These are phyloP conservation scores for Botryotinia convoluta DNA, from an alignment of 2,329 filamentous ascomycete genomes.

Conservation along the genomic window DNA sequence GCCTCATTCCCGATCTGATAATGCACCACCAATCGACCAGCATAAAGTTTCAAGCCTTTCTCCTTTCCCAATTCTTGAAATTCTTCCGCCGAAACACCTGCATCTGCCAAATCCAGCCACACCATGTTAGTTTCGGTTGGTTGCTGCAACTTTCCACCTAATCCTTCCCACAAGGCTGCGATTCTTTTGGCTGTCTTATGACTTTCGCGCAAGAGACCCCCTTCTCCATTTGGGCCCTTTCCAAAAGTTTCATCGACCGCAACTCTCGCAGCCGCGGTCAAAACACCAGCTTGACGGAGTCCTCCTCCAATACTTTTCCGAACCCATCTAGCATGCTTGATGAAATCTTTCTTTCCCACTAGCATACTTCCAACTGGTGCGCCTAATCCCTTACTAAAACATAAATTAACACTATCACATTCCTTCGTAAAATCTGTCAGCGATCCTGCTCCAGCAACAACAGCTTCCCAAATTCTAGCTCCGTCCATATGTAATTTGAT, in stretches of 20 bases:
- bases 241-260: slow-evolving; percentile 79
- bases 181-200: slow-evolving; percentile 64
- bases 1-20: slow-evolving; percentile 67
- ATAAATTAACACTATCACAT: slow-evolving; percentile 74
- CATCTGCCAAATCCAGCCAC: slow-evolving; percentile 62
- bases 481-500: slow-evolving; percentile 77
- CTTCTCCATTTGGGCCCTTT: slow-evolving; percentile 52
- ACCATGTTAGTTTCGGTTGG: slow-evolving; percentile 74
- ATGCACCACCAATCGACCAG: slow-evolving; percentile 64
- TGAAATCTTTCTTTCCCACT: slow-evolving; percentile 54
- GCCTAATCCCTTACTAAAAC: slow-evolving; percentile 79
- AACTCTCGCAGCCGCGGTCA: slow-evolving; percentile 72
- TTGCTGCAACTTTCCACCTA: slow-evolving; percentile 59
- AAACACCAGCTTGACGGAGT: slow-evolving; percentile 70
- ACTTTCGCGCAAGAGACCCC: slow-evolving; percentile 57
- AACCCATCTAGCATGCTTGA: slow-evolving; percentile 69
- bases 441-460: slow-evolving; percentile 64
- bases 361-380: slow-evolving; percentile 78
- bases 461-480: slow-evolving; percentile 78
- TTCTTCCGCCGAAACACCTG: slow-evolving; percentile 50
- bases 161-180: slow-evolving; percentile 56
- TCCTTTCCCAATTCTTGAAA: slow-evolving; percentile 55
- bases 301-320: slow-evolving; percentile 80
- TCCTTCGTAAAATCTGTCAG: slow-evolving; percentile 64
- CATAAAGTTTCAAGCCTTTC: slow-evolving; percentile 55